These are phyloP conservation scores for Dryadomyces quercus-mongolicae DNA, from an alignment of 2,329 filamentous ascomycete genomes.

Conservation along the genomic window DNA sequence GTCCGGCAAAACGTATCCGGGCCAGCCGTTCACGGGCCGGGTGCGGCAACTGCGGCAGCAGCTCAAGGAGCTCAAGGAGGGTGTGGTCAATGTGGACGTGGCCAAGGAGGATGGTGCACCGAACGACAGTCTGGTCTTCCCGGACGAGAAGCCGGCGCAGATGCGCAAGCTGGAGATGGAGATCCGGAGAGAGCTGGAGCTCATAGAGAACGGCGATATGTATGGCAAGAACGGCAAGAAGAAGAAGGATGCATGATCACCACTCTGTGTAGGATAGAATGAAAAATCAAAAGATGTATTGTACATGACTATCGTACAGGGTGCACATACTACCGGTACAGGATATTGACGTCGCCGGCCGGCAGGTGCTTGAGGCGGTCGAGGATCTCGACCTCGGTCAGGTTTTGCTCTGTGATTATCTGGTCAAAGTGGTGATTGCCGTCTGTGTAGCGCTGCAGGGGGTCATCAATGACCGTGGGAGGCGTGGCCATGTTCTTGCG, in stretches of 20 bases:
- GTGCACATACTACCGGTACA: slow-evolving; percentile 33
- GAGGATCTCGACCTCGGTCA: slow-evolving; percentile 59
- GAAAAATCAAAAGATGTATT: background rate
- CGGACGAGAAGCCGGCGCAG: slow-evolving; percentile 12
- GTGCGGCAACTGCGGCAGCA: slow-evolving; percentile 31
- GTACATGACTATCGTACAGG: background rate
- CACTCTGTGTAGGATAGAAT: background rate
- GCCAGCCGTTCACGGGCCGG: slow-evolving; percentile 36
- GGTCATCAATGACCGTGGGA: slow-evolving; percentile 26
- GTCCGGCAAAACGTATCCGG: slow-evolving; percentile 39
- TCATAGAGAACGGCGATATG: too few relatives aligned
- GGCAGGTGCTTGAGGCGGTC: slow-evolving; percentile 50
- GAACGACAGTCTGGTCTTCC: slow-evolving; percentile 12
- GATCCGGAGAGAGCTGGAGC: slow-evolving; percentile 7
- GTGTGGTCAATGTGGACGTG: background rate
- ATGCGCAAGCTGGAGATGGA: slow-evolving; percentile 12
- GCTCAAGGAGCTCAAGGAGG: slow-evolving; percentile 23
- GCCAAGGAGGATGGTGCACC: background rate
- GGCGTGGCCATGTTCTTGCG: background rate
- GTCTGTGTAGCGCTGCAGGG: slow-evolving; percentile 57
- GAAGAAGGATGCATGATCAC: background rate
- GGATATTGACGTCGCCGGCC: slow-evolving; percentile 38
- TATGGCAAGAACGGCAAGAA: too few relatives aligned
- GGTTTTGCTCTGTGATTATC: slow-evolving; percentile 64
- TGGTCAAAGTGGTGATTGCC: slow-evolving; percentile 70